Evolutionary conservation across 371 early-diverging fungal genomes (phyloP), one percentile per base, ranked within the genome.

Genomic region (Conidiobolus incongruus): DNA sequence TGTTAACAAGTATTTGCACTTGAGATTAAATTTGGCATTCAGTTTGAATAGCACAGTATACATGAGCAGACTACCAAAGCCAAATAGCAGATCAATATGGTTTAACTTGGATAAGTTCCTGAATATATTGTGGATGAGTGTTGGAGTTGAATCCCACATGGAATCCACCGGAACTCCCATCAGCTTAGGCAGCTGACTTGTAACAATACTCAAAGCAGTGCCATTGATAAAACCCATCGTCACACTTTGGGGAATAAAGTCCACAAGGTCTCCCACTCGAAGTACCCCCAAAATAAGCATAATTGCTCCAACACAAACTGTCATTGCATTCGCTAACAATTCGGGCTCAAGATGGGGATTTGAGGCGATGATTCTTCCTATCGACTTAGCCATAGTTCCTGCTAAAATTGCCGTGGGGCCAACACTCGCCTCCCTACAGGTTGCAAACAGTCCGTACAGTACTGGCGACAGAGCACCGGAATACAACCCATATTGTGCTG

Each of bases 401-500:
- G 28, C 42, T 4, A 28, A 70, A n/a, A 89, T 84, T n/a, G 86
- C 81, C 10, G 83, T 78, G 0, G 87, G 80, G 7, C 90, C 86
- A 41, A 85, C 77, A 26, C 77, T 77, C 29, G 81, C 75, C 48
- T 83, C 86, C 50, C 80, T 79, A 30, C 78, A 72, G 0, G 85
- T 82, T 24, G 77, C 83, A 52, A 83, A 76, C 26, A 82, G 52
- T 40, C 65, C 66, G 53, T 88, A 83, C 28, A 77, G 19, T 10
- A 70, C 49, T 5, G 66, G 56, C 5, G 80, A 78, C 17, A 72
- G 56, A 47, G 79, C 74, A 33, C 72, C 55, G 24, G 82, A 75
- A 68, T 90, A 90, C 28, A 90, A 63, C 1, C 90, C 90, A 48
- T 80, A 79, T 53, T 84, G 64, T 19, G 77, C 68, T 17, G 85